These are phyloP conservation scores for Talaromyces sp. DNA, from an alignment of 2,329 filamentous ascomycete genomes.

Conservation along the genomic window DNA sequence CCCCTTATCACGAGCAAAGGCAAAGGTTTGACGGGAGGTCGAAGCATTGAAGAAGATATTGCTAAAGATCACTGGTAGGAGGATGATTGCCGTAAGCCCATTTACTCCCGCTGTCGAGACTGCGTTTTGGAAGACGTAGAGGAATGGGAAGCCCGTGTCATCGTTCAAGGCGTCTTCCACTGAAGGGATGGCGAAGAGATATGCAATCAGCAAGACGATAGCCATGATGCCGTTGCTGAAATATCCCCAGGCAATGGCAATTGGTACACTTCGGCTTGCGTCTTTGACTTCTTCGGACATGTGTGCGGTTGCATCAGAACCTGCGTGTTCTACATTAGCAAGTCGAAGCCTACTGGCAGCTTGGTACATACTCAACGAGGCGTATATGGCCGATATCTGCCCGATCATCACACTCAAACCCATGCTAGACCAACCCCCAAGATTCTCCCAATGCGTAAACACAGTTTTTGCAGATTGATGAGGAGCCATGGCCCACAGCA, in stretches of 20 bases:
- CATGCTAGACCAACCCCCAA: constrained; percentile 40
- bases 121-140: constrained; percentile 46
- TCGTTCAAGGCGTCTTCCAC: constrained; percentile 39
- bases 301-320: constrained; percentile 33
- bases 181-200: constrained; percentile 32
- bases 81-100: constrained; percentile 42
- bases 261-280: constrained; percentile 46
- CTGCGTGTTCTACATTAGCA: constrained; percentile 12
- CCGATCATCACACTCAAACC: constrained; percentile 39
- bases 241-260: constrained; percentile 48
- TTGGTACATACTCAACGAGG: constrained; percentile 27
- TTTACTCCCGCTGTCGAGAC: constrained; percentile 29
- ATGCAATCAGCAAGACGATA: constrained; percentile 46
- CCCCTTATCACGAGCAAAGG: constrained; percentile 46
- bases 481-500: constrained; percentile 36
- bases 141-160: constrained; percentile 47
- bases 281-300: constrained; percentile 53
- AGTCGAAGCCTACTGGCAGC: background rate
- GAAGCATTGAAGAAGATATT: constrained; percentile 43
- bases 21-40: constrained; percentile 42
- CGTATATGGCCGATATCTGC: constrained; percentile 37
- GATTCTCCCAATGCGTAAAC: constrained; percentile 40
- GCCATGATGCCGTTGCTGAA: constrained; percentile 47
- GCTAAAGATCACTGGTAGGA: constrained; percentile 40
- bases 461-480: constrained; percentile 30